These are phyloP conservation scores for Russula vinacea DNA, from an alignment of 768 basidiomycete species.

Conservation along the genomic window DNA sequence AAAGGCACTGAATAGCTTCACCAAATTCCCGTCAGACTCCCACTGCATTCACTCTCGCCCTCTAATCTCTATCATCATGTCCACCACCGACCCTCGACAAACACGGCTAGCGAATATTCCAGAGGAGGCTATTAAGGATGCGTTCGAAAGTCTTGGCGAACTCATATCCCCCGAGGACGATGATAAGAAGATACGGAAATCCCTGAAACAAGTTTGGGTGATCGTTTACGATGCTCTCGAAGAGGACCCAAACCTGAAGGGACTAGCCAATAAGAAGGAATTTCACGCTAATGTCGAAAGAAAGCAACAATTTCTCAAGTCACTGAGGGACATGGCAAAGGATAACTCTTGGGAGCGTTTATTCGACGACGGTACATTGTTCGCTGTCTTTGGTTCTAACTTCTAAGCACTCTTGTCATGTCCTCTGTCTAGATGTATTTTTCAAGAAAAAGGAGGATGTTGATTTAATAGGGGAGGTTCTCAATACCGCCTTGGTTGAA, in stretches of 20 bases:
- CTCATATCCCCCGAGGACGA: no score
- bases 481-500: background rate
- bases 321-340: background rate
- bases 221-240: no score
- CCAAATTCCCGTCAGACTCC: no score
- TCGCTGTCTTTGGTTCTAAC: background rate
- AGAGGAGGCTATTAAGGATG: background rate
- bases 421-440: background rate
- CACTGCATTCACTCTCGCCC: no score
- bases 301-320: background rate
- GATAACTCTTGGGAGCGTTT: background rate
- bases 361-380: background rate
- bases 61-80: no score
- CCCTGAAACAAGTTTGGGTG: no score
- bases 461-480: background rate
- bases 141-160: background rate
- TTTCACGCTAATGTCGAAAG: background rate
- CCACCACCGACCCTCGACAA: no score
- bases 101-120: background rate
- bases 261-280: background rate
- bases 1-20: no score
- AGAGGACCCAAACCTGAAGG: no score
- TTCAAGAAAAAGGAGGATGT: background rate
- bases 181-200: no score
- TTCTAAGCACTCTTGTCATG: background rate